Conservation (phyloP, 2,329 filamentous ascomycete genomes). For the Arthrobotrys megalospora region DNA sequence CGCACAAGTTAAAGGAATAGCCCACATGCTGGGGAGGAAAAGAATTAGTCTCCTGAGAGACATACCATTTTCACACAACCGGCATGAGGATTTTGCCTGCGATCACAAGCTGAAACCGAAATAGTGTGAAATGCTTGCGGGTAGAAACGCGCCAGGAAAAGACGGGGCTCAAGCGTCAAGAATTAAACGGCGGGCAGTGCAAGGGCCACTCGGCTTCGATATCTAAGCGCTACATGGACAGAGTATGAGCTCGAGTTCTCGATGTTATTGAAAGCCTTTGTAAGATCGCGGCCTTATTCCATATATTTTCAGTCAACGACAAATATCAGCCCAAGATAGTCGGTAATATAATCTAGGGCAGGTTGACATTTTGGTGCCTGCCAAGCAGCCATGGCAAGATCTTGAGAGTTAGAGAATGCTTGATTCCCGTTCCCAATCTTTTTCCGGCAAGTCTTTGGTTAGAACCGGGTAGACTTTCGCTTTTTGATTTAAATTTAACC, state of each 20-base stretch:
- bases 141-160: not conserved
- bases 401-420: conserved; percentile 18
- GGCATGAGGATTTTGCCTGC: conserved; percentile 13
- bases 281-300: no score
- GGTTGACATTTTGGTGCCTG: conserved; percentile 1
- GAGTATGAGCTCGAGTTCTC: no score
- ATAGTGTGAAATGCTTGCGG: conserved; percentile 17
- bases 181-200: not conserved
- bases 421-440: conserved; percentile 6
- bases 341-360: no score
- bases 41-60: conserved; percentile 18
- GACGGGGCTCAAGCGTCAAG: conserved; percentile 1
- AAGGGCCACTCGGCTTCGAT: not conserved
- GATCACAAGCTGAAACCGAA: conserved; percentile 18
- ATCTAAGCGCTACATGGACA: not conserved
- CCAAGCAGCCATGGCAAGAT: conserved; percentile 22
- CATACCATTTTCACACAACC: conserved; percentile 26
- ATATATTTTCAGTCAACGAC: no score
- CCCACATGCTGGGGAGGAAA: not conserved
- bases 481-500: conserved; percentile 1
- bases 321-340: no score
- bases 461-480: not conserved
- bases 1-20: not conserved
- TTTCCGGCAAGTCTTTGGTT: not conserved
- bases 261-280: no score